Evolutionary conservation across 345 rosid species (phyloP).

Genomic region (Balakata baccata): DNA sequence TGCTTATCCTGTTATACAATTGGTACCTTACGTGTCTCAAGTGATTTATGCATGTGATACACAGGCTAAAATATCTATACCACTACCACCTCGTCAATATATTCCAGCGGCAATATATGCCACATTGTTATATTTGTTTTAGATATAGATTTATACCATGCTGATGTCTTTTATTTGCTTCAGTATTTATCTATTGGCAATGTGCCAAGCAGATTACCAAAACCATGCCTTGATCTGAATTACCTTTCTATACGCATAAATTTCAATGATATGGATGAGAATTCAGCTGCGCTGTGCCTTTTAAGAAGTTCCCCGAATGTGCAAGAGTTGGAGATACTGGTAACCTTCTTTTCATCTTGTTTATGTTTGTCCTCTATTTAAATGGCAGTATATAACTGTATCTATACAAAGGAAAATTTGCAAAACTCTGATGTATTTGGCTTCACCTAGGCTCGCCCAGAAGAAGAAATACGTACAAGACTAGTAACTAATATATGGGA

Average conservation of each 20-base stretch:
- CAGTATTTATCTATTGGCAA: conserved; percentile 61
- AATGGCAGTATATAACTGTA: background rate
- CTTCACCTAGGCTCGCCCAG: conserved; percentile 48
- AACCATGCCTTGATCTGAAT: conserved; percentile 52
- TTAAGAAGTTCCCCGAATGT: conserved; percentile 60
- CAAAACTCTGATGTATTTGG: conserved; percentile 11
- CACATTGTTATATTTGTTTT: conserved; percentile 3
- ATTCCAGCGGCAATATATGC: background rate
- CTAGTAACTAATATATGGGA: conserved; percentile 37
- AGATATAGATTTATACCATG: conserved; percentile 8
- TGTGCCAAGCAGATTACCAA: conserved; percentile 48
- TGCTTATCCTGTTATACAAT: background rate
- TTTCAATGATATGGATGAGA: conserved; percentile 58
- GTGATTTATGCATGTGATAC: background rate
- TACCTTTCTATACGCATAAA: conserved; percentile 60
- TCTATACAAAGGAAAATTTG: background rate
- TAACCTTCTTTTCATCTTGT: conserved; percentile 20
- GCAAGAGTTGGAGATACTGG: conserved; percentile 65
- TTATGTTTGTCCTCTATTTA: too few species aligned
- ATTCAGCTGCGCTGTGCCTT: conserved; percentile 53
- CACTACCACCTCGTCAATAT: too few species aligned
- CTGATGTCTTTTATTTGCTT: conserved; percentile 21
- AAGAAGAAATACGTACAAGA: conserved; percentile 33
- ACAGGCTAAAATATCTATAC: background rate
- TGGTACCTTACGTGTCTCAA: background rate